Evolutionary conservation across 345 rosid genomes (phyloP).

Genomic region (Pugionium dolabratum): DNA sequence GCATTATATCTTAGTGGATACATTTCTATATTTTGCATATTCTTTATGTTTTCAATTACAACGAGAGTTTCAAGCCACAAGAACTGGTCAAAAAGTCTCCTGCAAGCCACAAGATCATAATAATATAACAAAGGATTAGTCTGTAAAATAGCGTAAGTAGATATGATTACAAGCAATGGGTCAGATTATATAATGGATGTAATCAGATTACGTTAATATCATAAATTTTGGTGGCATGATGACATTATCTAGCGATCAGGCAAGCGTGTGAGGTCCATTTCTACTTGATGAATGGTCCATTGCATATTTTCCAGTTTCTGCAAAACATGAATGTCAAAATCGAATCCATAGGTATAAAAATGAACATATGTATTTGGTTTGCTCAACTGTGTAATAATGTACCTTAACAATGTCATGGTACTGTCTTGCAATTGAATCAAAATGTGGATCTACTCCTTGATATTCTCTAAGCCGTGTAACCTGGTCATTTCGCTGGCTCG

Average conservation of each 20-base stretch:
- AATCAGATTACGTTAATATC: constrained; percentile 1
- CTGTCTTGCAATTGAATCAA: constrained; percentile 86
- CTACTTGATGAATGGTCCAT: constrained; percentile 95
- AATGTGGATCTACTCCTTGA: constrained; percentile 97
- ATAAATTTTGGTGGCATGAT: neutral
- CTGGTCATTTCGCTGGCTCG: constrained; percentile 40
- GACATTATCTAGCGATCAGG: constrained; percentile 38
- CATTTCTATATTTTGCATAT: too few species aligned
- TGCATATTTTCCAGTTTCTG: constrained; percentile 97
- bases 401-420: constrained; percentile 95
- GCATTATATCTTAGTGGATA: too few species aligned
- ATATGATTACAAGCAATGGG: neutral
- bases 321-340: constrained; percentile 13
- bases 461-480: constrained; percentile 95
- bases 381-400: constrained; percentile 15
- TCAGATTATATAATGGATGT: neutral
- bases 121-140: neutral
- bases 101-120: too few species aligned
- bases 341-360: neutral
- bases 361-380: neutral
- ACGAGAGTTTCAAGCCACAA: too few species aligned
- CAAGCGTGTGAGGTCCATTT: constrained; percentile 79
- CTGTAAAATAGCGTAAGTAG: constrained; percentile 7
- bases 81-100: too few species aligned
- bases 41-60: too few species aligned